Evolutionary conservation across 176 grass and related monocot genomes (phyloP).

Genomic region (Echinochloa phyllopogon): DNA sequence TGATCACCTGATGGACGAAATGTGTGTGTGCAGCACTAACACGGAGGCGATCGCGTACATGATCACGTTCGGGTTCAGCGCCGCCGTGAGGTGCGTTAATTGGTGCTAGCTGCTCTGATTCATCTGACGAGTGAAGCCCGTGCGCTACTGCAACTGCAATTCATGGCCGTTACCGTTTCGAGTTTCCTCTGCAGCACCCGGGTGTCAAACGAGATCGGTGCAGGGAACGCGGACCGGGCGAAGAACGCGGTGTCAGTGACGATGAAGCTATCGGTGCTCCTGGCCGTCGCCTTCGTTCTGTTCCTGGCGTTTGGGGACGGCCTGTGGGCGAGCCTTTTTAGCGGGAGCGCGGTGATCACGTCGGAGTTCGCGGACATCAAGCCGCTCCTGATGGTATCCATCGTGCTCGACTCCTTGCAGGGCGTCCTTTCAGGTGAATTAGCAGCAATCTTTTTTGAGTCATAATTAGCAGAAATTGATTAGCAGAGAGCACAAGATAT

Average conservation of each 20-base stretch:
- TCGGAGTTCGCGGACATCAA: slow-evolving; percentile 62
- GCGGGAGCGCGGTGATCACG: slow-evolving; percentile 57
- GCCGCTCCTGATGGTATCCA: slow-evolving; percentile 60
- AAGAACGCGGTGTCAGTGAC: slow-evolving; percentile 78
- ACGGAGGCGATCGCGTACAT: slow-evolving; percentile 79
- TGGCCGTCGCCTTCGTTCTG: slow-evolving; percentile 57
- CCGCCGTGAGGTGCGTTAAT: slow-evolving; percentile 64
- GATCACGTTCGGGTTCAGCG: slow-evolving; percentile 86
- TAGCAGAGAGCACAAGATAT: no score
- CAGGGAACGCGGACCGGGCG: slow-evolving; percentile 60
- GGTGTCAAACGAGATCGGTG: slow-evolving; percentile 86
- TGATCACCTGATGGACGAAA: background rate
- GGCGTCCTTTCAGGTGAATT: slow-evolving; percentile 69
- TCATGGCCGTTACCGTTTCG: no score
- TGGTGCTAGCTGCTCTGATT: no score
- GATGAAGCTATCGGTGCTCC: slow-evolving; percentile 73
- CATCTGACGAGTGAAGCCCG: no score
- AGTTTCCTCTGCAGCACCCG: slow-evolving; percentile 42
- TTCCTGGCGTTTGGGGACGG: slow-evolving; percentile 61
- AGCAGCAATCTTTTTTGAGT: no score
- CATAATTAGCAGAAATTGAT: no score
- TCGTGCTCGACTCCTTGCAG: slow-evolving; percentile 80
- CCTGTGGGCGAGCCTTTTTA: slow-evolving; percentile 77
- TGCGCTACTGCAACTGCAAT: no score
- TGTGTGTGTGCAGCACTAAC: slow-evolving; percentile 45